Evolutionary conservation across 1,284 basidiomycete species (phyloP).

Genomic region (Microbotryum lychnidis-dioicae): DNA sequence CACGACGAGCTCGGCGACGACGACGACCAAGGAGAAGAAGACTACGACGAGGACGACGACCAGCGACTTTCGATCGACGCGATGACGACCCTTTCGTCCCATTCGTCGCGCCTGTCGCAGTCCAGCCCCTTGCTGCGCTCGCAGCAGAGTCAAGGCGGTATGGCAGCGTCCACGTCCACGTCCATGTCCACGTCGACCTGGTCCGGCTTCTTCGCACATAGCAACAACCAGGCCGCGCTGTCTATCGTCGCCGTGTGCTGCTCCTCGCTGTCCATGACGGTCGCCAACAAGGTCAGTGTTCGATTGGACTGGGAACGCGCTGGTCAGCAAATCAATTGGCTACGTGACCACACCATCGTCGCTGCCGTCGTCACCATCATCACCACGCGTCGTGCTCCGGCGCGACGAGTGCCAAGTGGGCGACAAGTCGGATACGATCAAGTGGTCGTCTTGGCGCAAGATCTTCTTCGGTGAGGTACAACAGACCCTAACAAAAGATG

Average conservation of each 20-base stretch:
- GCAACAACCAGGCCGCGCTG: slow-evolving; percentile 3
- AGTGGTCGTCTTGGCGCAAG: neutral
- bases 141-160: too few relatives aligned
- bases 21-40: too few relatives aligned
- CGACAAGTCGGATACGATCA: too few relatives aligned
- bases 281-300: slow-evolving; percentile 82
- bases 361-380: too few relatives aligned
- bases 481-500: neutral
- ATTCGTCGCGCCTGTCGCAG: too few relatives aligned
- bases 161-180: neutral
- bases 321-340: neutral
- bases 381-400: too few relatives aligned
- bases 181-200: neutral
- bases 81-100: too few relatives aligned
- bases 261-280: slow-evolving; percentile 93
- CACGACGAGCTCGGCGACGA: too few relatives aligned
- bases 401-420: too few relatives aligned
- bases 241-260: slow-evolving; percentile 53
- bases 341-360: neutral
- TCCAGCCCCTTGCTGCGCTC: too few relatives aligned
- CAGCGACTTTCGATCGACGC: too few relatives aligned
- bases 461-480: neutral
- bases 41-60: neutral
- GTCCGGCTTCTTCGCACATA: neutral
- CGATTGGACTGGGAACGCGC: neutral